Evolutionary conservation across 83 land plant genomes (phyloP), one percentile per base, ranked within the genome.

Genomic region (Picea engelmannii): DNA sequence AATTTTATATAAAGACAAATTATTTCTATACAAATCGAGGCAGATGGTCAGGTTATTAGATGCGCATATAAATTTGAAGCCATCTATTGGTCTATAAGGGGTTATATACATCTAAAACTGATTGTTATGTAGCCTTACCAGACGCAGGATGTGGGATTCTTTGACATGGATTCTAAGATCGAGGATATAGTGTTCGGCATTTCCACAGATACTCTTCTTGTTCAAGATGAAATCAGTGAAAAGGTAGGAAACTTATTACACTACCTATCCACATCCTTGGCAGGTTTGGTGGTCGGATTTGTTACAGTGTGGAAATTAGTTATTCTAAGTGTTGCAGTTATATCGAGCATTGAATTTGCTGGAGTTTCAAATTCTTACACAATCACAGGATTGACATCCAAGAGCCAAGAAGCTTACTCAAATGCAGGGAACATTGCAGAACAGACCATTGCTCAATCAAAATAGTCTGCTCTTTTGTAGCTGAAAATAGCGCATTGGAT

Each of bases 201-300:
- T 78, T 96, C 98, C 44, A 89, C 91, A 0, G 96, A 96, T 70
- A 96, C 92, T 21, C 90, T 96, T 13, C 90, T 94, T 20, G 93
- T 96, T 63, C 98, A 96, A 82, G 98, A 96, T 81, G 98, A 97
- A 87, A 96, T 94, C 73, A 91, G 98, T 76, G 98, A 94, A 83
- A 96, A 94, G 96, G 91, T 89, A 21, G 97, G 97, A 18, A 95
- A 95, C 62, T 95, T 95, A 80, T 90, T 95, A 11, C 95, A 95
- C 70, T 93, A 89, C 79, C 83, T 95, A 55, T 88, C 95, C 17
- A 95, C 94, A 24, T 95, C 93, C 76, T 42, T 91, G 87, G 97
- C 94, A 6, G 97, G 97, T 6, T 68, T 95, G 82, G 95, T 91
- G 81, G 94, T 95, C 49, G 95, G 95, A 18, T 95, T 95, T 82